phyloP scores from a whole-genome alignment of 495 filamentous ascomycete genomes.

The Pseudevernia furfuracea region DNA sequence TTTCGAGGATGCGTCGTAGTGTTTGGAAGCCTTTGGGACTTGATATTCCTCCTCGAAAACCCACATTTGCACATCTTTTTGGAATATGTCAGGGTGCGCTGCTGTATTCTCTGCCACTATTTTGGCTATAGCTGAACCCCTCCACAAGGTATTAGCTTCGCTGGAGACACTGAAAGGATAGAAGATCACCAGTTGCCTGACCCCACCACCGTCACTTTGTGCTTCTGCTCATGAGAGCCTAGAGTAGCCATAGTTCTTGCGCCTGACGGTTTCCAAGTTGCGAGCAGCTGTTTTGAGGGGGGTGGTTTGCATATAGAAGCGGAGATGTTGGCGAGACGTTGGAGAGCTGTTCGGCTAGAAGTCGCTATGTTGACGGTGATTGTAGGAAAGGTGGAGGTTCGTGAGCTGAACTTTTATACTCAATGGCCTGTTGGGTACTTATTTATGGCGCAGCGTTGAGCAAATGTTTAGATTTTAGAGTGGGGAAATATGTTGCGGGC shows the following conservation, averaged over 20 bases:
- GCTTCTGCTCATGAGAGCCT: conserved; percentile 53
- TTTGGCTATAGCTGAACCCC: conserved; percentile 95
- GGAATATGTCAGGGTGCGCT: conserved; percentile 69
- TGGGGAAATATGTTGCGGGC: background rate
- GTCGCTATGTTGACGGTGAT: conserved; percentile 4
- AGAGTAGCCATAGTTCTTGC: conserved; percentile 37
- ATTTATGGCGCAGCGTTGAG: background rate
- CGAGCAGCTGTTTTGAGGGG: background rate
- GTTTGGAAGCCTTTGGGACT: conserved; percentile 54
- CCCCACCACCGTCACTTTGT: conserved; percentile 90
- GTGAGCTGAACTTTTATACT: background rate
- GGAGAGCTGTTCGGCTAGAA: conserved; percentile 1
- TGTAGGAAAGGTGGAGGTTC: background rate
- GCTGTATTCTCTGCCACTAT: conserved; percentile 88
- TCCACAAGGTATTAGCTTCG: conserved; percentile 31
- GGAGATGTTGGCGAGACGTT: conserved; percentile 12
- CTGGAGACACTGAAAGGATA: background rate
- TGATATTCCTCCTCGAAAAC: conserved; percentile 84
- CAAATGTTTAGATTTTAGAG: background rate
- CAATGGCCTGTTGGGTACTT: background rate
- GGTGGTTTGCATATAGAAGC: background rate
- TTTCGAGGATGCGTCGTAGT: conserved; percentile 51
- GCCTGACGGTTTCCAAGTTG: background rate
- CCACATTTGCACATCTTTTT: conserved; percentile 93
- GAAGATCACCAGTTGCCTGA: conserved; percentile 84